Evolutionary conservation across 2,329 filamentous ascomycete genomes (phyloP), one percentile per base, ranked within the genome.

Genomic region (Microascus cirrosus): DNA sequence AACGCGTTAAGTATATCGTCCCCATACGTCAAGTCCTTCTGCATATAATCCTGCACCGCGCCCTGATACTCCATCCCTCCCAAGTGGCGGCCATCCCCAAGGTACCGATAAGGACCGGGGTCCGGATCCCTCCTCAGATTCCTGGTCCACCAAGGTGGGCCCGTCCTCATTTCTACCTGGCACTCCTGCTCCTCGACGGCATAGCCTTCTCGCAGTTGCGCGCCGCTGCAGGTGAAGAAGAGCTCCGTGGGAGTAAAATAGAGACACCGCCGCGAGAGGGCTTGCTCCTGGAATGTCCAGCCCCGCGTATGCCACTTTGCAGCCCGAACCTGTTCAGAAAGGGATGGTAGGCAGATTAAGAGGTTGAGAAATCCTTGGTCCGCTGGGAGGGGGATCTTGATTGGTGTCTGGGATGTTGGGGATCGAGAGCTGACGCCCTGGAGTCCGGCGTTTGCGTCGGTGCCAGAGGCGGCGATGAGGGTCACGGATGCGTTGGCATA

Each of bases 71-170:
- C 59, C 42, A 52, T 28, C 15, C 53, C 25, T 18, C 56, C 58
- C 1, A 60, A 28, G 13, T 56, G 53, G 24, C 50, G 45, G 2
- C 52, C 52, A 22, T 60, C 56, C 6, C 59, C 59, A 10, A 60
- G 54, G 48, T 60, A 60, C 10, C 36, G 52, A 35, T 60, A 60
- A 2, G 59, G 59, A 3, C 56, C 58, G 12, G 59, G 56, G 45
- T 60, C 59, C 7, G 45, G 56, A 42, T 60, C 59, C n/a, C 58
- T 58, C 20, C 59, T 53, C n/a, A 60, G 59, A 13, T 60, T 60
- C 13, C 59, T 39, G n/a, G 55, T 60, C 59, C 59, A 60, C 59
- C 59, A 60, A 1, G 59, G 59, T 32, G 59, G 59, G n/a, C 59
- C 59, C 34, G 56, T 60, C 10, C 59, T 36, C 15, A 60, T n/a